phyloP scores from a whole-genome alignment of 2,329 filamentous ascomycete genomes.

The Xylaria sp. region DNA sequence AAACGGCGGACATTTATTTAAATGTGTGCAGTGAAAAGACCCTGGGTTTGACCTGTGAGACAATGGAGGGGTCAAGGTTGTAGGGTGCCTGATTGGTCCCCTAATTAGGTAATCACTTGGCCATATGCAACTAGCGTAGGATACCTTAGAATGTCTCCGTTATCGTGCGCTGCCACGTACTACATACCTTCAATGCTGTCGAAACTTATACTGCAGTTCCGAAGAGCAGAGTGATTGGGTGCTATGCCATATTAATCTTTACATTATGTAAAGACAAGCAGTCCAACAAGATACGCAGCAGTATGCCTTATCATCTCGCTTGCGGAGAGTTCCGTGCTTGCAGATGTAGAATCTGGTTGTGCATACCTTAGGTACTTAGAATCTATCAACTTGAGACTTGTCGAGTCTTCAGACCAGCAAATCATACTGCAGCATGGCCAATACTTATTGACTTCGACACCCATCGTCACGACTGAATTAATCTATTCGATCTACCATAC shows the following conservation, averaged over 20 bases:
- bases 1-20: neutral
- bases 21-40: neutral
- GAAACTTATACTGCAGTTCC: too few species aligned
- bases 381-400: neutral
- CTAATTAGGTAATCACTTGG: slow-evolving; percentile 17
- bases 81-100: slow-evolving; percentile 19
- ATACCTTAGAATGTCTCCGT: neutral
- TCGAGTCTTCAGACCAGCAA: slow-evolving; percentile 1
- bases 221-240: neutral
- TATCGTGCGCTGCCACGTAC: slow-evolving; percentile 16
- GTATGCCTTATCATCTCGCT: neutral
- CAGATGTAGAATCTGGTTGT: neutral
- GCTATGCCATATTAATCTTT: neutral
- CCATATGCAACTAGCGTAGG: slow-evolving; percentile 12
- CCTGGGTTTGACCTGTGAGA: neutral
- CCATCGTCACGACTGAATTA: neutral
- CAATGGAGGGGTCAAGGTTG: slow-evolving; percentile 16
- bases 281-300: too few species aligned
- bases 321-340: slow-evolving; percentile 1
- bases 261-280: too few species aligned
- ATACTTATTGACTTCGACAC: neutral
- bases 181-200: neutral
- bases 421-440: neutral
- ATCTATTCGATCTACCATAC: neutral
- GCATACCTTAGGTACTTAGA: too few species aligned